phyloP scores from a whole-genome alignment of 768 basidiomycete species.

The Rhizopogon vinicolor region DNA sequence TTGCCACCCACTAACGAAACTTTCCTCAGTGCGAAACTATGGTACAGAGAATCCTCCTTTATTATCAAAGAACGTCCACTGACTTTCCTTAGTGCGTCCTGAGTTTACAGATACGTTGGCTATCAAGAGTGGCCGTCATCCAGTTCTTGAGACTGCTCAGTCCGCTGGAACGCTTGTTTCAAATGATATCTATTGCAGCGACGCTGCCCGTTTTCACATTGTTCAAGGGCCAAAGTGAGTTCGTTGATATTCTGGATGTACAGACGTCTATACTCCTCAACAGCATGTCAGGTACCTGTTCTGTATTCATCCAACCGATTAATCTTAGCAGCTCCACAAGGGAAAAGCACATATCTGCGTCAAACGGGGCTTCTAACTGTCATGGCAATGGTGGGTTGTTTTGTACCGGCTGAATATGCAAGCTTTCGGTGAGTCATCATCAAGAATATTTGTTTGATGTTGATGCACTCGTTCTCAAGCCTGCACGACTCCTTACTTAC shows the following conservation, averaged over 20 bases:
- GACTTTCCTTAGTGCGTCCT: constrained; percentile 60
- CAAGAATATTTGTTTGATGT: neutral
- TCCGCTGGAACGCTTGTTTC: constrained; percentile 68
- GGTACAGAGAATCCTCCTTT: constrained; percentile 23
- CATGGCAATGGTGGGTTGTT: constrained; percentile 89
- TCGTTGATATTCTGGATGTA: neutral
- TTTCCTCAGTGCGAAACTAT: constrained; percentile 42
- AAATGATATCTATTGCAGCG: constrained; percentile 88
- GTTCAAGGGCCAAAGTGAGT: constrained; percentile 87
- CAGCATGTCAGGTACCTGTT: constrained; percentile 55
- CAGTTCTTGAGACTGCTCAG: constrained; percentile 74
- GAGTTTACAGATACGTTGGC: constrained; percentile 89
- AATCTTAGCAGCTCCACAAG: constrained; percentile 26
- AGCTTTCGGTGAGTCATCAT: constrained; percentile 59
- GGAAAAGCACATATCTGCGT: constrained; percentile 91
- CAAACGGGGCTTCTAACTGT: constrained; percentile 81
- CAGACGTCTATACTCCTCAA: neutral
- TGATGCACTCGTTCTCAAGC: constrained; percentile 29
- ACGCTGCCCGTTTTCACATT: constrained; percentile 83
- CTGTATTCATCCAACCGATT: neutral
- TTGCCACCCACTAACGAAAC: neutral
- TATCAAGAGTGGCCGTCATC: constrained; percentile 86
- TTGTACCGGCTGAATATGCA: constrained; percentile 91
- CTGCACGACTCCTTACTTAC: constrained; percentile 82
- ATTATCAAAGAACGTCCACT: neutral